Conservation (phyloP, 2,329 filamentous ascomycete species). For the Alternaria arborescens region DNA sequence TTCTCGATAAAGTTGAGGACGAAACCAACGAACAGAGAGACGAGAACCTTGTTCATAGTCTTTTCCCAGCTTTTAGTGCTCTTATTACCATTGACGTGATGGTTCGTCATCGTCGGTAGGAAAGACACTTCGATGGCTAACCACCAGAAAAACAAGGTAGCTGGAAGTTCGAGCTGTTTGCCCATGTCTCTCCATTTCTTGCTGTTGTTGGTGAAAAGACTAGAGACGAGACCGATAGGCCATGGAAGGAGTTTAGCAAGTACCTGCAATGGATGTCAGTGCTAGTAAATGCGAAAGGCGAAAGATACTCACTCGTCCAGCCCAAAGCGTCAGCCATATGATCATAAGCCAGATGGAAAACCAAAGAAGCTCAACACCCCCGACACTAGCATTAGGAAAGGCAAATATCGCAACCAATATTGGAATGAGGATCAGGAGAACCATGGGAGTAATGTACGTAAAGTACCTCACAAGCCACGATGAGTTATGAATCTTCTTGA, state of each 20-base stretch:
- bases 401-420: constrained; percentile 70
- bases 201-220: constrained; percentile 81
- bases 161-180: constrained; percentile 82
- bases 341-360: constrained; percentile 96
- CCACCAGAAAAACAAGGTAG: constrained; percentile 91
- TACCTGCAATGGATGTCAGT: constrained; percentile 53
- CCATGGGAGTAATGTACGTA: constrained; percentile 73
- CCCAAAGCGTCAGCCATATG: constrained; percentile 91
- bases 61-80: constrained; percentile 73
- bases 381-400: constrained; percentile 69
- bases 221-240: constrained; percentile 70
- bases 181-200: constrained; percentile 96
- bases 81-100: constrained; percentile 64
- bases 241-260: constrained; percentile 71
- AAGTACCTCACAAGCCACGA: constrained; percentile 74
- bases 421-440: constrained; percentile 71
- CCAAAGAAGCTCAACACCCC: constrained; percentile 83
- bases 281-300: neutral
- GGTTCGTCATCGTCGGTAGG: constrained; percentile 78
- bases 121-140: constrained; percentile 87
- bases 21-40: constrained; percentile 81
- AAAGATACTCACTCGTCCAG: constrained; percentile 61
- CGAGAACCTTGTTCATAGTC: constrained; percentile 84
- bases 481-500: constrained; percentile 71
- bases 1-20: constrained; percentile 88